Base-by-base conservation (phyloP, 345 rosid species). In the Eucalyptus erythrocorys region DNA sequence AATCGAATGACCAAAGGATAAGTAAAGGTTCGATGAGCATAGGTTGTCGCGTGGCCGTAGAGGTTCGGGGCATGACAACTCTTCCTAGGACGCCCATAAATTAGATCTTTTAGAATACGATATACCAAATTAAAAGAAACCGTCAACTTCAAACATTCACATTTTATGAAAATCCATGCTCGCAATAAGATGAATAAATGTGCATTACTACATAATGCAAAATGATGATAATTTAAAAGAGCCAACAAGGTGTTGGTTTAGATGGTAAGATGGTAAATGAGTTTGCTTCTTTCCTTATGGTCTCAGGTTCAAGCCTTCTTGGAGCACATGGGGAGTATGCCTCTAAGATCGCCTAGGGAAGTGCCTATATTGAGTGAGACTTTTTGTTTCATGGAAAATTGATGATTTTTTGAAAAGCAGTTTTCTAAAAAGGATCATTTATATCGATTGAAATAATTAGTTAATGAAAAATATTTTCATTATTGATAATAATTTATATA, bases 381-480 rank as follows among this genome's bases (percentile, higher is more conserved):
- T 24, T 2, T 55, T 55, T 24, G 3, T 55, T 55, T 10, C 6
- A 26, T 10, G 30, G 0, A 55, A 55, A 55, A 55, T 55, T 55
- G 61, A 55, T 24, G 30, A 55, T 55, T 55, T 55, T 55, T 55
- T 55, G 6, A 11, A 55, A 55, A 55, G 10, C 10, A 0, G 4
- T 10, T 55, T 55, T 9, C 0, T 24, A 10, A 24, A 55, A 10
- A 55, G 24, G 13, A 55, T 22, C 30, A 0, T 55, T 55, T 55
- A 30, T 55, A 55, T 55, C 6, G 3, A 9, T 55, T 55, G 13
- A 55, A 55, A 55, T 55, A 55, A 24, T 55, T 55, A 24, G 1
- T 55, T 1, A 55, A 55, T 55, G 30, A 0, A 24, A 55, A 55
- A 24, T 55, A 24, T 55, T 55, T 24, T 55, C 13, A 22, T 55